phyloP scores from a whole-genome alignment of 805 yeast genomes.

The Spathaspora arborariae region DNA sequence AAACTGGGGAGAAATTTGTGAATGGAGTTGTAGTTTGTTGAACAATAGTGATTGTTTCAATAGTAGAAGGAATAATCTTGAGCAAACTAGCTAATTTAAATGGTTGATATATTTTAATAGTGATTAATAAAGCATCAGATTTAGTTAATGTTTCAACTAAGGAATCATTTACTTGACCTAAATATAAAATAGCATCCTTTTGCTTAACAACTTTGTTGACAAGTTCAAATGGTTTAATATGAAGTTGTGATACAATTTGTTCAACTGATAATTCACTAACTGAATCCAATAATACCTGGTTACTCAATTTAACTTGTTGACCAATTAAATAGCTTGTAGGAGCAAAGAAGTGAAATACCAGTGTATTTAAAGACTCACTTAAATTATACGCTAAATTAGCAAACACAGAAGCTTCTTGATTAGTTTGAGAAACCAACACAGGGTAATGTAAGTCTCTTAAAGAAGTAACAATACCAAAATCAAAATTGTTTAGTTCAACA shows the following conservation, averaged over 20 bases:
- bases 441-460: conserved; percentile 66
- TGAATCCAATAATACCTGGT: conserved; percentile 13
- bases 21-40: conserved; percentile 48
- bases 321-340: conserved; percentile 18
- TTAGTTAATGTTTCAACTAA: conserved; percentile 37
- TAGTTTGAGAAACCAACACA: conserved; percentile 62
- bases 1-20: conserved; percentile 58
- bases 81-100: conserved; percentile 55
- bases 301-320: conserved; percentile 12
- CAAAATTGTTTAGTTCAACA: conserved; percentile 54
- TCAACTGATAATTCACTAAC: conserved; percentile 15
- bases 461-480: conserved; percentile 67
- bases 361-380: conserved; percentile 43
- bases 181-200: conserved; percentile 51
- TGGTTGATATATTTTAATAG: conserved; percentile 70
- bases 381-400: conserved; percentile 57
- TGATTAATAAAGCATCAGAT: conserved; percentile 45
- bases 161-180: conserved; percentile 54
- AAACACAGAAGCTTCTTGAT: conserved; percentile 43
- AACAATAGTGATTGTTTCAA: conserved; percentile 55
- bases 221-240: conserved; percentile 26
- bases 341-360: conserved; percentile 72
- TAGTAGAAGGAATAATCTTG: conserved; percentile 48
- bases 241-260: conserved; percentile 20
- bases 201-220: conserved; percentile 35